Conservation (phyloP, 805 yeast species). For the Millerozyma acaciae region DNA sequence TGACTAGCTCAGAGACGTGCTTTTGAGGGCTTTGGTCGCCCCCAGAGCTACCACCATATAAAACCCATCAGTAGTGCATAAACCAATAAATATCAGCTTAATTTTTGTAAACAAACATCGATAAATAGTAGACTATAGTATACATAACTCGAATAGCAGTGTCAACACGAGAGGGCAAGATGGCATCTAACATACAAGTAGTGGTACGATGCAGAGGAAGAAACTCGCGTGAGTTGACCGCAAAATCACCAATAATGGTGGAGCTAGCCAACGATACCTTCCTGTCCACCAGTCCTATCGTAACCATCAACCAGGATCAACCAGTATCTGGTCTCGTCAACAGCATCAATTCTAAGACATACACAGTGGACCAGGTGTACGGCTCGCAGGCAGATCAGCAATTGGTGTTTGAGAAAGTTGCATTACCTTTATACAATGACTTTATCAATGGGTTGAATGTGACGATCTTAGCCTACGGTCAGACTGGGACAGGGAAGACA, state of each 20-base stretch:
- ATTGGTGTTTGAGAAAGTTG: slow-evolving; percentile 61
- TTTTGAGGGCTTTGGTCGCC: neutral
- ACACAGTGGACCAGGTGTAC: slow-evolving; percentile 73
- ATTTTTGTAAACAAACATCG: neutral
- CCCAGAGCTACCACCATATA: neutral
- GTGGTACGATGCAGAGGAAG: slow-evolving; percentile 55
- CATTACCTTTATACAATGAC: slow-evolving; percentile 68
- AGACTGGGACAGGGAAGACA: slow-evolving; percentile 89
- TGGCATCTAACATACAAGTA: slow-evolving; percentile 45
- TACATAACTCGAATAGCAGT: neutral
- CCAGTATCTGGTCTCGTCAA: slow-evolving; percentile 21
- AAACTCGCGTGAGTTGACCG: slow-evolving; percentile 38
- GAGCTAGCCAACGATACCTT: slow-evolving; percentile 38
- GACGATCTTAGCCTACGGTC: slow-evolving; percentile 74
- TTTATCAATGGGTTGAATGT: slow-evolving; percentile 62
- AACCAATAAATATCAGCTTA: slow-evolving; percentile 1
- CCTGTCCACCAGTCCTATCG: slow-evolving; percentile 20
- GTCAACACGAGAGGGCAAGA: too few species aligned
- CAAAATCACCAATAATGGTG: slow-evolving; percentile 46
- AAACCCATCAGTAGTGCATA: slow-evolving; percentile 1
- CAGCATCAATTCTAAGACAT: slow-evolving; percentile 48
- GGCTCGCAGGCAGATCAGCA: slow-evolving; percentile 79
- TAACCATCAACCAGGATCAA: slow-evolving; percentile 16
- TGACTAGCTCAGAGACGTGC: slow-evolving; percentile 14
- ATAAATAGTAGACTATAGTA: too few species aligned